Evolutionary conservation across 345 rosid species (phyloP), one percentile per base, ranked within the genome.

Genomic region (Mangifera indica): DNA sequence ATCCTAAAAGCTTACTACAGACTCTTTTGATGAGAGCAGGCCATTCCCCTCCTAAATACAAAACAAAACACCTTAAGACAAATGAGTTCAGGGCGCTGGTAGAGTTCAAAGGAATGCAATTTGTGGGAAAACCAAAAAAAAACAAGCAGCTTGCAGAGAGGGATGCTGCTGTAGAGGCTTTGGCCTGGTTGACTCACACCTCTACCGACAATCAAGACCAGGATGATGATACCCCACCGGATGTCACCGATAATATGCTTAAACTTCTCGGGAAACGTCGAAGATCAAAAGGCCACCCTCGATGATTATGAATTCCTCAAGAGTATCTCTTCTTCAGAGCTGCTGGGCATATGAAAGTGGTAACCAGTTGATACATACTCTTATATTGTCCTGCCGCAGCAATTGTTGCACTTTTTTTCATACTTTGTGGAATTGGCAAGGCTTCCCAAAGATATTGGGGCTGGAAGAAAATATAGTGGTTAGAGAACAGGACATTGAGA

Each of bases 71-170:
- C 78, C 91, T 95, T 12, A 89, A 92, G 82, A 88, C 97, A 0
- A 92, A 95, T 45, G 99, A 95, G 85, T 95, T 88, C 68, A 83
- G 98, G 71, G 96, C 98, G 17, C 88, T 95, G 12, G 96, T 88
- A 22, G 99, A 95, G 78, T 92, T 95, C 81, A 92, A 92, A 78
- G 99, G 98, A 11, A 92, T 95, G 97, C 99, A 95, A 53, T 95
- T 95, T 71, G 93, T 95, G 0, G 99, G 98, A 46, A 95, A 95
- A 72, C 97, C 99, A 40, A 89, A 81, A 85, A 89, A 78, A 76
- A 95, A 89, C 83, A 95, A 95, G 85, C 97, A 92, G 72, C 86
- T 89, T 0, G 97, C 99, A 1, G 99, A 95, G 88, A 86, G 93
- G 76, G 98, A 92, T 70, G 99, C 99, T 64, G 98, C 98, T 48